Evolutionary conservation across 225 moss, liverwort and hornwort species (phyloP).

Genomic region (Pseudoscleropodium purum): DNA sequence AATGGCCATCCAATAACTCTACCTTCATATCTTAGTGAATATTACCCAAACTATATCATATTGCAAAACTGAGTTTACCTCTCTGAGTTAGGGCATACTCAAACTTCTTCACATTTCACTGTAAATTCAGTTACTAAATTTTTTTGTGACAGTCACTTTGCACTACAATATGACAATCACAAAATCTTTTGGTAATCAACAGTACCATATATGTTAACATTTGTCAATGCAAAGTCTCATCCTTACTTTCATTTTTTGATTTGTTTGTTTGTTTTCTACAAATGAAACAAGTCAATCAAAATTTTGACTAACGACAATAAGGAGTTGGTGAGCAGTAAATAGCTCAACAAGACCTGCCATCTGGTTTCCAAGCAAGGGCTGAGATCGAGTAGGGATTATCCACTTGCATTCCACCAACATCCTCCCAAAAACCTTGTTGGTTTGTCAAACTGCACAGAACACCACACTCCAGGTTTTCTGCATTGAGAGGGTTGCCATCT

Average conservation of each 20-base stretch:
- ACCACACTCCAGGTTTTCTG: background rate
- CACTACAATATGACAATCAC: background rate
- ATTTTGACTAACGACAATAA: too few species aligned
- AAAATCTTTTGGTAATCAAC: background rate
- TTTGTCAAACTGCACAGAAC: slow-evolving; percentile 53
- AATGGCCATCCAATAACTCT: too few species aligned
- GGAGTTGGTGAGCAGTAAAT: background rate
- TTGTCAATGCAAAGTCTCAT: background rate
- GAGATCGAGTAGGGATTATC: slow-evolving; percentile 67
- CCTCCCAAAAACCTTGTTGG: slow-evolving; percentile 70
- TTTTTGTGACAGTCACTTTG: background rate
- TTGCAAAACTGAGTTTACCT: too few species aligned
- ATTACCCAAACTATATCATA: background rate
- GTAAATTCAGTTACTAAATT: rapidly evolving
- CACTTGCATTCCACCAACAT: slow-evolving; percentile 56
- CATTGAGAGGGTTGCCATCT: background rate
- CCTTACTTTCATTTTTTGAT: background rate
- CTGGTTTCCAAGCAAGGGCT: slow-evolving; percentile 79
- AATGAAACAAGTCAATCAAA: too few species aligned
- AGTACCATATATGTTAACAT: background rate
- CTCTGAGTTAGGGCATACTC: background rate
- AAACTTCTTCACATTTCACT: background rate
- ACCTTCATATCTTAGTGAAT: too few species aligned
- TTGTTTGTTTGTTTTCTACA: too few species aligned
- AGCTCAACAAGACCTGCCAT: slow-evolving; percentile 50